Base-by-base conservation (phyloP, 2,329 filamentous ascomycete genomes). In the Sporothrix phasma region DNA sequence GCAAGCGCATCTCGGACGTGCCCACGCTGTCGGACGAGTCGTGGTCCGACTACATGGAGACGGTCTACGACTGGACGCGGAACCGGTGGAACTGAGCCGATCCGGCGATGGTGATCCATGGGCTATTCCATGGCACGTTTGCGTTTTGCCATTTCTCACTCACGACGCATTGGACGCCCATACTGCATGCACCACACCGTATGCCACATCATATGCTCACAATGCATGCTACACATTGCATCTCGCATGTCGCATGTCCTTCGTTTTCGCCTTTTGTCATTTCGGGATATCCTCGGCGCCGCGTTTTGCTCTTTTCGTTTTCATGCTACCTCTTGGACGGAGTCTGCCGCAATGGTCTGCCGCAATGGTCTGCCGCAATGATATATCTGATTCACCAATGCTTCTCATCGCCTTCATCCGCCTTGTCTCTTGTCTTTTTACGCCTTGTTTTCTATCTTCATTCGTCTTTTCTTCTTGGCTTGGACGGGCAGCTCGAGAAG, bases 41-140 rank as follows among this genome's bases (percentile, higher is more conserved):
- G 6, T 72, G 71, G 71, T 68, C 64, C 19, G 67, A 69, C 51
- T 72, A 69, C 43, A 67, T 70, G 10, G 68, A 71, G 41, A 68
- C 65, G 1, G 67, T 67, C 3, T 69, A 69, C 59, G 68, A 69
- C 66, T 69, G 66, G 65, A 68, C 65, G 1, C 62, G 68, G 4
- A 65, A 64, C 34, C 66, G 67, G 2, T 69, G 68, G 68, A 66
- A 66, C 34, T 68, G 46, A 62, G 6, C 15, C 24, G 4, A 34
- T 34, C 31, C 5, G 29, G 13, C 31, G 5, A 4, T 31, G 47
- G 2, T 1, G 47, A 10, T n/a, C 34, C 1, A 2, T 17, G 17
- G 11, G 15, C 46, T 17, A n/a, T 26, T 26, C 17, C 17, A 17
- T 29, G 58, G 26, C 17, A 4, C 26, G n/a, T 19, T n/a, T 13